A percentile compares a stretch with the other conserved stretches of the same genome.
phyloP scores from a whole-genome alignment of 2,329 filamentous ascomycete species.

The Escovopsis weberi region DNA sequence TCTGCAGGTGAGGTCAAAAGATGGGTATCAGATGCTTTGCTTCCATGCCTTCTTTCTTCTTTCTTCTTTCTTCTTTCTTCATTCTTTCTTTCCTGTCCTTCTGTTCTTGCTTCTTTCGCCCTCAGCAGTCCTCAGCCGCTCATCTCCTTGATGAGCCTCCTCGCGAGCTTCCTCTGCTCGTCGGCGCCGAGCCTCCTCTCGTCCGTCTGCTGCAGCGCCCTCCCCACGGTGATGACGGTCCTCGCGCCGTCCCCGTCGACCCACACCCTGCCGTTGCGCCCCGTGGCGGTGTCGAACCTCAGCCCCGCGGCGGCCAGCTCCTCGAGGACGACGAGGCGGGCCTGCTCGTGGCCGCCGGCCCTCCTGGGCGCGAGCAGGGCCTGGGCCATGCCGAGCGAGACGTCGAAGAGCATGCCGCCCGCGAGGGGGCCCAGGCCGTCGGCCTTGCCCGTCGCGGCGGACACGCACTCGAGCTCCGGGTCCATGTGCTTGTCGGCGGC shows the following conservation, averaged over 20 bases:
- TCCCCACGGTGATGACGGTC: conserved; percentile 64
- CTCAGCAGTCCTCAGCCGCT: conserved; percentile 2
- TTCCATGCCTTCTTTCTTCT: neutral
- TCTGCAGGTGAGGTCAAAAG: neutral
- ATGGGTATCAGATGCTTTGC: neutral
- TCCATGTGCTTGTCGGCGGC: conserved; percentile 73
- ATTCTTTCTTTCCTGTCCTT: neutral
- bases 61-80: neutral
- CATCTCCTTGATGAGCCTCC: conserved; percentile 44
- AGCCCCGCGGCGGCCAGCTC: conserved; percentile 62
- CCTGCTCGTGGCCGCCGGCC: conserved; percentile 30
- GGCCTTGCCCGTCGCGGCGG: conserved; percentile 69
- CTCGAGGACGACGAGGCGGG: conserved; percentile 59
- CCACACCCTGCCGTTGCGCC: conserved; percentile 86
- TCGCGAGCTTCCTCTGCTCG: conserved; percentile 56
- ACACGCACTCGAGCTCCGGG: conserved; percentile 80
- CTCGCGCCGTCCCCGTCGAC: conserved; percentile 64
- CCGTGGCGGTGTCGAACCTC: conserved; percentile 85
- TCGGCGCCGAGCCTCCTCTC: conserved; percentile 46
- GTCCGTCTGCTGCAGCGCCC: conserved; percentile 66
- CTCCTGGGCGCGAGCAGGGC: conserved; percentile 55
- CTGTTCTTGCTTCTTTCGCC: too few relatives aligned
- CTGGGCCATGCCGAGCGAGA: conserved; percentile 71
- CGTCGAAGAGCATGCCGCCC: conserved; percentile 73
- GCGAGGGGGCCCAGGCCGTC: conserved; percentile 75